Conservation (phyloP, 2,329 filamentous ascomycete genomes). For the Colletotrichum cuscutae region DNA sequence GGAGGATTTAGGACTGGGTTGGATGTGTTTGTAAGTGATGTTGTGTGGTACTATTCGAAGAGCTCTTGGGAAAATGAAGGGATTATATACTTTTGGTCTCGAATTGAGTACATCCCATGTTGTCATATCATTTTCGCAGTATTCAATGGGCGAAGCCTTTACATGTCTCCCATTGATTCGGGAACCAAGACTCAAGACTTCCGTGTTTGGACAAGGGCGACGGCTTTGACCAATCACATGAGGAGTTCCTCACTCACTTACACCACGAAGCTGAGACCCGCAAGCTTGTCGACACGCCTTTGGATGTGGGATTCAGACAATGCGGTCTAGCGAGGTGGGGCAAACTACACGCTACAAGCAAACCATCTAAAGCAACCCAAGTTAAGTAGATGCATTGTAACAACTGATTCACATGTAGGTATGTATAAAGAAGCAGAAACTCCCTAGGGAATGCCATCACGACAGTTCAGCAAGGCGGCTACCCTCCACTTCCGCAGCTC, state of each 20-base stretch:
- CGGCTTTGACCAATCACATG: background rate
- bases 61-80: background rate
- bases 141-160: no score
- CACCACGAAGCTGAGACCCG: background rate
- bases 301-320: background rate
- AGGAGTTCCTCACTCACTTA: background rate
- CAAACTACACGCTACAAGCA: background rate
- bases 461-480: conserved; percentile 3
- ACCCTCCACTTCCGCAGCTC: conserved; percentile 2
- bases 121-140: background rate
- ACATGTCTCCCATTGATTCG: background rate
- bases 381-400: no score
- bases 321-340: background rate
- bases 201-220: conserved; percentile 1
- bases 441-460: background rate
- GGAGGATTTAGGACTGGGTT: background rate
- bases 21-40: background rate
- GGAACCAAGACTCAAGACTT: background rate
- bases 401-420: no score
- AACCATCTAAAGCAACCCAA: no score
- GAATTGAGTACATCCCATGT: background rate
- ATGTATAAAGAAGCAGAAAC: no score
- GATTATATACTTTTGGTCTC: background rate
- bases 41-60: no score
- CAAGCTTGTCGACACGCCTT: background rate